Evolutionary conservation across 257 asterid genomes (phyloP), one percentile per base, ranked within the genome.

Genomic region (Ajuga chamaepitys): DNA sequence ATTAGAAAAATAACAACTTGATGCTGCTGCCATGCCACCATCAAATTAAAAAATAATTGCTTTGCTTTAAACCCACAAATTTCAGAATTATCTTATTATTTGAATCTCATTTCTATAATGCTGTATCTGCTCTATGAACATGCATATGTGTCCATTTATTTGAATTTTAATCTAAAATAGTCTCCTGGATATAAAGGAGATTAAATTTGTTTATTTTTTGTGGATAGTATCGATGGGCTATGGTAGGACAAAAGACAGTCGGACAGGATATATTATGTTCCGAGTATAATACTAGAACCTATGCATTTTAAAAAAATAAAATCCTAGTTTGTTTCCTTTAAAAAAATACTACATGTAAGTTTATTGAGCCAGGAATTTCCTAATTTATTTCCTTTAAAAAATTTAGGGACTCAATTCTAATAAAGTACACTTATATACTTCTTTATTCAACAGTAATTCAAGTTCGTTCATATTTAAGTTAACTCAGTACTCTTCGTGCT

Each of bases 11-110:
- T 32, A 75, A 63, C 70, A 66, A 17, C 62, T 62, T 32, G 84
- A 70, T 50, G 84, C 64, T 50, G 84, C 64, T 60, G 91, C 81
- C 94, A 85, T 81, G 72, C 75, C 81, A 81, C 70, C 74, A 74
- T 70, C 64, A 63, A 73, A 73, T 75, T 38, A 38, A 13, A 13
- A 56, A 52, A 25, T 44, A 11, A 21, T 13, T 9, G 38, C 9
- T 21, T 58, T 4, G 47, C 3, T 37, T 34, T 35, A 11, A 45
- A 55, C 67, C 68, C 61, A 45, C 40, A 24, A 42, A 28, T 6
- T 50, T 20, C n/a, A 17, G 25, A 2, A 70, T 30, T 51, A 38
- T 24, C 38, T 42, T 58, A 18, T 34, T 26, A 51, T 34, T 45
- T 48, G 62, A 28, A 61, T 53, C 62, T 32, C 30, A 38, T 55